Evolutionary conservation across 2,329 filamentous ascomycete species (phyloP), one percentile per base, ranked within the genome.

Genomic region (Dryadomyces quercivorus): DNA sequence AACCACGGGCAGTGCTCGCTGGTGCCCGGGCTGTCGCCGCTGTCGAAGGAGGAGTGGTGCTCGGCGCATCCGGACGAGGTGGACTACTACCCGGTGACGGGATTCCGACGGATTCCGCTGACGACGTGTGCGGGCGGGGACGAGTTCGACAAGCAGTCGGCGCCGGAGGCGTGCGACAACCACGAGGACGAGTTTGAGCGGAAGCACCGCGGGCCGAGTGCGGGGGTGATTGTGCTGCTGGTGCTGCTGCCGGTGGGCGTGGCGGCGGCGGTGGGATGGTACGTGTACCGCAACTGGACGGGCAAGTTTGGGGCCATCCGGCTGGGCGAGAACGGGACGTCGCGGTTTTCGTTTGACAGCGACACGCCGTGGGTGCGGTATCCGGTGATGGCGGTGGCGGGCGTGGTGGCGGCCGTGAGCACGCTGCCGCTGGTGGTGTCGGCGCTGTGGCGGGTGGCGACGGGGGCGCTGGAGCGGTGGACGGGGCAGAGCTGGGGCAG

Each of bases 221-320:
- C 82, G 22, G 74, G 85, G 46, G 86, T 75, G 40, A 78, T 98
- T 55, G 95, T 97, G 78, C 85, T 59, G 10, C 88, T 88, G 51
- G 81, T 97, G 53, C 69, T 88, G 9, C 71, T 92, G 5, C 90
- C 92, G 0, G 76, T 97, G 56, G 75, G 70, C 1, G 72, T 83
- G 1, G 92, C 93, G 1, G 78, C 73, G 1, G 84, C 75, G 5
- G 75, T 85, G 15, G 93, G 93, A 43, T 96, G 87, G 74, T 96
- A 83, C 69, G 84, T 92, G 20, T 95, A 84, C 75, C 80, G 74
- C 57, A 87, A 87, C 69, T 96, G 88, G 88, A 84, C 83, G 62
- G 82, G 83, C 68, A 94, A 94, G 66, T 95, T 97, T 66, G 93
- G 93, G 12, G 85, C 92, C 66, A 92, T 98, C 65, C 81, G 89